phyloP scores from a whole-genome alignment of 176 grass and related monocot species.

The Oryza meridionalis region DNA sequence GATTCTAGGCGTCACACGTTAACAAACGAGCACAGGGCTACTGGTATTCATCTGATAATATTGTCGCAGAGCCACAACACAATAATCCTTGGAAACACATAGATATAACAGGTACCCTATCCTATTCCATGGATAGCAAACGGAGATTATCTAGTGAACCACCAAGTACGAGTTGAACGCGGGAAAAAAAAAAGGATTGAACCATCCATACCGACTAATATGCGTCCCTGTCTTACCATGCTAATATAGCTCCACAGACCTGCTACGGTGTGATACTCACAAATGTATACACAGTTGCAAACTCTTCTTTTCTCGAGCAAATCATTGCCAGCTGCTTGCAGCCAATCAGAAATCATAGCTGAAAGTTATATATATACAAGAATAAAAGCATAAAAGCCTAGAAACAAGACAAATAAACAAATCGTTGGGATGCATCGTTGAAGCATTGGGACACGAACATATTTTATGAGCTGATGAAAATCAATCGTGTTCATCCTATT shows the following conservation, averaged over 20 bases:
- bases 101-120: background rate
- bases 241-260: background rate
- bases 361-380: background rate
- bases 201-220: background rate
- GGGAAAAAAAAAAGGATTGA: background rate
- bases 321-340: background rate
- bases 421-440: background rate
- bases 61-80: background rate
- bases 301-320: background rate
- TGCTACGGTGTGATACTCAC: background rate
- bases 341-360: background rate
- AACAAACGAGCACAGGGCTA: too few species aligned
- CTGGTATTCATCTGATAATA: background rate
- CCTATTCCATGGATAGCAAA: background rate
- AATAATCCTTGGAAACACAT: background rate
- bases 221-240: background rate
- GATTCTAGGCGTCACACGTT: too few species aligned
- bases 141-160: too few species aligned
- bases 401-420: constrained; percentile 13
- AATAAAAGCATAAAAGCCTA: background rate
- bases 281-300: background rate
- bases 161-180: background rate
- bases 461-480: constrained; percentile 18
- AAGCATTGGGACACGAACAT: background rate
- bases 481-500: background rate